Evolutionary conservation across 257 asterid genomes (phyloP).

Genomic region (Petunia secreta): DNA sequence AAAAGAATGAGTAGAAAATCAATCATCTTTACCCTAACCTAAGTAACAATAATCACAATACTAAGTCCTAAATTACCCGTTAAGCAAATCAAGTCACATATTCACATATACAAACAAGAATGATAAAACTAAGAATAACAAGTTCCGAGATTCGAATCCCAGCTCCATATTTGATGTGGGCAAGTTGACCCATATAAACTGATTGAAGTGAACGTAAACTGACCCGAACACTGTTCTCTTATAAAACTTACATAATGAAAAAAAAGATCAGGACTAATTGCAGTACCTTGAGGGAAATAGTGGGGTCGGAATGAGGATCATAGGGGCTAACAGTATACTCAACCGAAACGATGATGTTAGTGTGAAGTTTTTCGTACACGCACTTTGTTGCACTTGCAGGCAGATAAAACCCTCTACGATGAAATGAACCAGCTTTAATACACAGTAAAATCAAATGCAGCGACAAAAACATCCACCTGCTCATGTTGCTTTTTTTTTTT

Average conservation of each 20-base stretch:
- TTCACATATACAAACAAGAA: background rate
- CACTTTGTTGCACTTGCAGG: constrained; percentile 81
- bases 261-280: too few relatives aligned
- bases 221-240: background rate
- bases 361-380: constrained; percentile 85
- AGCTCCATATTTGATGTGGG: background rate
- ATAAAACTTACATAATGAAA: too few relatives aligned
- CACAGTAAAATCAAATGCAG: too few relatives aligned
- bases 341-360: constrained; percentile 79
- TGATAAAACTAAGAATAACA: background rate
- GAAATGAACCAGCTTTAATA: too few relatives aligned
- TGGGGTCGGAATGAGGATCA: constrained; percentile 63
- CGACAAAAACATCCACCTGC: constrained; percentile 33
- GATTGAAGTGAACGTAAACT: too few relatives aligned
- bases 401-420: constrained; percentile 58
- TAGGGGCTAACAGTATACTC: constrained; percentile 80
- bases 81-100: background rate
- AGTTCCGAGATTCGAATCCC: background rate
- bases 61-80: background rate
- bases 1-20: background rate
- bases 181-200: background rate
- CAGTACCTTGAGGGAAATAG: constrained; percentile 78
- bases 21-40: background rate
- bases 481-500: constrained; percentile 35
- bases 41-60: too few relatives aligned